These are phyloP conservation scores for Asterophora parasitica DNA, from an alignment of 768 basidiomycete genomes.

Conservation along the genomic window DNA sequence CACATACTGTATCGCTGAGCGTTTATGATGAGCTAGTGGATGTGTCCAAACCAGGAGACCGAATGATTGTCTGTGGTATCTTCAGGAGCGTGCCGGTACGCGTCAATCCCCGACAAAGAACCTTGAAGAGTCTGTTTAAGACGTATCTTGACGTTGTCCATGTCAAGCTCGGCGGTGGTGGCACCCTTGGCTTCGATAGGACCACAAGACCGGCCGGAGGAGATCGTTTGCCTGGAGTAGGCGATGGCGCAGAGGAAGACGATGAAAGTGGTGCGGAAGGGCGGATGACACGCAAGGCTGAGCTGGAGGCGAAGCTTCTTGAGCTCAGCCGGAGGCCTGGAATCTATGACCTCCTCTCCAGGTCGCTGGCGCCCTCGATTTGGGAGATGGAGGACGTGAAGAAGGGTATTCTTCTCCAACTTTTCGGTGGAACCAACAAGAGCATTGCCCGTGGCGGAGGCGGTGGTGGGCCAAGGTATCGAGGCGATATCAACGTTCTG, in stretches of 20 bases:
- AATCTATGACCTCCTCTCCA: slow-evolving; percentile 80
- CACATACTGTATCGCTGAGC: slow-evolving; percentile 93
- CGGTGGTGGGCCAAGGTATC: slow-evolving; percentile 91
- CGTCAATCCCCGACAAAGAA: slow-evolving; percentile 86
- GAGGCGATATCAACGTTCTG: slow-evolving; percentile 97
- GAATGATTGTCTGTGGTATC: slow-evolving; percentile 87
- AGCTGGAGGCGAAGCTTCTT: slow-evolving; percentile 74
- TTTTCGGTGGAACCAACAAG: slow-evolving; percentile 99
- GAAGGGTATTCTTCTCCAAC: slow-evolving; percentile 92
- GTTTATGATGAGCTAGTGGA: slow-evolving; percentile 99
- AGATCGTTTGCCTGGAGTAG: slow-evolving; percentile 64
- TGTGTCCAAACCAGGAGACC: slow-evolving; percentile 92
- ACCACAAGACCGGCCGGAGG: slow-evolving; percentile 69
- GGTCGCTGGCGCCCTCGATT: slow-evolving; percentile 89
- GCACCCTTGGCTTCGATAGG: slow-evolving; percentile 71
- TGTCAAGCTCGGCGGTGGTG: slow-evolving; percentile 70
- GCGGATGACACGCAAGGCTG: slow-evolving; percentile 48
- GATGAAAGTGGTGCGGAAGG: slow-evolving; percentile 44
- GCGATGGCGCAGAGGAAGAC: slow-evolving; percentile 65
- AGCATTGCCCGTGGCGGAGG: slow-evolving; percentile 89
- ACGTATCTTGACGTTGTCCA: slow-evolving; percentile 97
- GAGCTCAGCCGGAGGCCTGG: slow-evolving; percentile 72
- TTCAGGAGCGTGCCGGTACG: slow-evolving; percentile 95
- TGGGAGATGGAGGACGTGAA: slow-evolving; percentile 99
- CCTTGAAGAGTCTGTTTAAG: slow-evolving; percentile 94